phyloP scores from a whole-genome alignment of 1,139 yeast species.

The Kodamaea suecica region DNA sequence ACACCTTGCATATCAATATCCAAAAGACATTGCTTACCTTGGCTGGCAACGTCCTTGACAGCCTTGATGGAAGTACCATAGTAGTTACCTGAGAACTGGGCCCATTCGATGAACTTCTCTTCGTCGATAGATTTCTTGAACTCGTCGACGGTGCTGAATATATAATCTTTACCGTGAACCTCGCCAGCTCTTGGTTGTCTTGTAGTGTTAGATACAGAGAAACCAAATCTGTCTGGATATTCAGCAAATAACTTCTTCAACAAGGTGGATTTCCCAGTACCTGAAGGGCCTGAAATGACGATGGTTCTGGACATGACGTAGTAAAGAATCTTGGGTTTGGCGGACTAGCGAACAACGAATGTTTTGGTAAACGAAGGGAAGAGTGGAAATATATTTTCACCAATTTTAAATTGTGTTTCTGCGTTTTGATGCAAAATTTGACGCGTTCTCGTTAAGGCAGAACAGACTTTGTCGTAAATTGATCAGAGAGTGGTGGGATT shows the following conservation, averaged over 20 bases:
- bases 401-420: too few relatives aligned
- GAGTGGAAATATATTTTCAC: too few relatives aligned
- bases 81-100: constrained; percentile 95
- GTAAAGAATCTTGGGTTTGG: background rate
- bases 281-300: constrained; percentile 96
- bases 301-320: constrained; percentile 60
- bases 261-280: constrained; percentile 93
- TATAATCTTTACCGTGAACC: constrained; percentile 82
- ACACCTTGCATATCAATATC: constrained; percentile 99
- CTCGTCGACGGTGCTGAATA: constrained; percentile 74
- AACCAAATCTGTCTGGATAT: constrained; percentile 85
- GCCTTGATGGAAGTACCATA: constrained; percentile 91
- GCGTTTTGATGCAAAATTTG: too few relatives aligned
- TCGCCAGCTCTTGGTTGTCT: constrained; percentile 92
- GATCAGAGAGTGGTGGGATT: too few relatives aligned
- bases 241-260: constrained; percentile 87
- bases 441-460: too few relatives aligned
- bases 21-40: constrained; percentile 75
- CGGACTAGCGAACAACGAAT: too few relatives aligned
- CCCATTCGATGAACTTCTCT: constrained; percentile 90
- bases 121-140: constrained; percentile 74
- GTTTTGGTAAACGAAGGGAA: too few relatives aligned
- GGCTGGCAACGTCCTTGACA: constrained; percentile 68
- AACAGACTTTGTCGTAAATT: too few relatives aligned
- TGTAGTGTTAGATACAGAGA: constrained; percentile 93